Base-by-base conservation (phyloP, 257 asterid species). In the Fraxinus cuspidata region DNA sequence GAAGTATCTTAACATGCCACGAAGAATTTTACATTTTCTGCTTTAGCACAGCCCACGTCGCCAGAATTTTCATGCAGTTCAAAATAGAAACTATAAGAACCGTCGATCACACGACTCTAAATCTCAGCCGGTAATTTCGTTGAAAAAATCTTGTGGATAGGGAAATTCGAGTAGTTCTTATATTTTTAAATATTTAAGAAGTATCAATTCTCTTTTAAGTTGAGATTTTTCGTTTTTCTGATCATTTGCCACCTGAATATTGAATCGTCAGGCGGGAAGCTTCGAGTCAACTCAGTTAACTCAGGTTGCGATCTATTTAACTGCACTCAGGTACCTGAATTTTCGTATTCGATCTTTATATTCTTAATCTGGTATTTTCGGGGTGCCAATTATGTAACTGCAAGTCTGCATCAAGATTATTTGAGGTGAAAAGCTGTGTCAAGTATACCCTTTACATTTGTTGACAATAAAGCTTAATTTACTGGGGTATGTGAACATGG, bases 1-100 rank as follows among this genome's bases (percentile, higher is more conserved):
- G 12, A 73, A 77, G 82, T 82, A 84, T 86, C 83, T 44, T 34
- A 76, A 31, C 80, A 13, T 16, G 78, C 85, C 90, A 83, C 85
- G 87, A 53, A 21, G 67, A 40, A 25, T 63, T 18, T 58, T 37
- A 34, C 64, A 63, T 76, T 82, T 73, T 77, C 75, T 70, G 87
- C 81, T 74, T 38, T 47, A 82, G 47, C 78, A 4, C 42, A 47
- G 35, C 78, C 84, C 85, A 86, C 87, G 83, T 85, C 87, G 77
- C 84, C 76, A 9, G 3, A 72, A 16, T 27, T 66, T 40, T 74
- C 12, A 5, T 27, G 37, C 66, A n/a, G 64, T 47, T 16, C 77
- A 12, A 71, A 78, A 82, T 77, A 84, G 78, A 64, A 2, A 65
- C 21, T 16, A 23, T 7, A 11, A 0, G 0, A 0, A 25, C 83